Conservation (phyloP, 78 protist genomes). For the Ministeria vibrans region DNA sequence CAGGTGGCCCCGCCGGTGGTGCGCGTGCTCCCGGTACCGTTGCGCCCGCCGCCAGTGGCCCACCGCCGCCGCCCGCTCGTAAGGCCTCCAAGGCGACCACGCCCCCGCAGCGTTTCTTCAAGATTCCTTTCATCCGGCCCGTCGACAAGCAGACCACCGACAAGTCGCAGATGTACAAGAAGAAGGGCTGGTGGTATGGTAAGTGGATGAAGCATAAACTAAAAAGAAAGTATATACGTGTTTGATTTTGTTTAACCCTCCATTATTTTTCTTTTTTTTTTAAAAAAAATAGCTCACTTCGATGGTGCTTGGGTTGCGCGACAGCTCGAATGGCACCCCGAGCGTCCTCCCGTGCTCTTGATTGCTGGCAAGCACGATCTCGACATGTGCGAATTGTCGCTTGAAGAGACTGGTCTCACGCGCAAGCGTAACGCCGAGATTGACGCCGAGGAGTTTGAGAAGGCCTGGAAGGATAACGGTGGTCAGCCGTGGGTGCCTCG, state of each 20-base stretch:
- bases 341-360: not conserved
- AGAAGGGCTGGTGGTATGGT: conserved; percentile 8
- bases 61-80: not conserved
- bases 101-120: conserved; percentile 2
- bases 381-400: conserved; percentile 17
- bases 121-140: conserved; percentile 2
- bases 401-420: conserved; percentile 3
- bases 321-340: conserved; percentile 8
- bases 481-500: not conserved
- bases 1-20: not conserved
- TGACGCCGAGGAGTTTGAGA: not conserved
- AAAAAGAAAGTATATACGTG: too few species aligned
- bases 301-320: conserved; percentile 3
- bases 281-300: too few species aligned
- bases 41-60: not conserved
- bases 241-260: too few species aligned
- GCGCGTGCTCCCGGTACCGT: not conserved
- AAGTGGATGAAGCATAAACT: too few species aligned
- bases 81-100: not conserved
- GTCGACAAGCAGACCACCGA: not conserved
- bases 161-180: not conserved
- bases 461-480: not conserved
- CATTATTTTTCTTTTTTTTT: too few species aligned
- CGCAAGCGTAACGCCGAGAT: conserved; percentile 9
- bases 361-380: conserved; percentile 4